Percentiles rank a stretch among this genome's conserved stretches.
These are phyloP conservation scores for Cyclotella sp. DNA, from an alignment of 108 stramenopile species.

Conservation along the genomic window DNA sequence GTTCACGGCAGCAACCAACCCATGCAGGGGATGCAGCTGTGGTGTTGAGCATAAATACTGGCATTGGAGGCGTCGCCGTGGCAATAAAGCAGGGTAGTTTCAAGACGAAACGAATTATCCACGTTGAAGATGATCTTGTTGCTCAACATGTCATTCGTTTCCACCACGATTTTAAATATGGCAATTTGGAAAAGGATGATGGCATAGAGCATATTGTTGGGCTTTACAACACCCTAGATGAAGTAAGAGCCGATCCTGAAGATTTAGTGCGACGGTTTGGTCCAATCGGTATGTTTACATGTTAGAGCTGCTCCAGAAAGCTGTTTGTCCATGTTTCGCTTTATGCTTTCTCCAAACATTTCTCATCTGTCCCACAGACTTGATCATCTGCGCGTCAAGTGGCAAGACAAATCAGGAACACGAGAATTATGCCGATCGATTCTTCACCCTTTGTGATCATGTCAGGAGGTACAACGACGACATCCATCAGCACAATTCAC, in stretches of 20 bases:
- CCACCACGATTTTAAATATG: conserved; percentile 49
- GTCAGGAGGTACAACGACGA: conserved; percentile 11
- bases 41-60: conserved; percentile 43
- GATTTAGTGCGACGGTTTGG: conserved; percentile 24
- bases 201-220: conserved; percentile 52
- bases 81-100: conserved; percentile 29
- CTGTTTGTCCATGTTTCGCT: neutral
- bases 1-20: neutral
- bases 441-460: conserved; percentile 22
- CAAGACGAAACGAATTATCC: conserved; percentile 40
- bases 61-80: conserved; percentile 28
- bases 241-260: conserved; percentile 12
- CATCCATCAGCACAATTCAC: conserved; percentile 10
- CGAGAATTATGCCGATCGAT: neutral
- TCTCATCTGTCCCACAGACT: conserved; percentile 4
- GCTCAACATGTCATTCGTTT: conserved; percentile 52
- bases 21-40: conserved; percentile 11
- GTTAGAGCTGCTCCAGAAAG: neutral
- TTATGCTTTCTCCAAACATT: neutral
- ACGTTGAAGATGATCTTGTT: conserved; percentile 62
- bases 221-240: conserved; percentile 31
- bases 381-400: conserved; percentile 29
- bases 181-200: conserved; percentile 22
- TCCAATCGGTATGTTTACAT: conserved; percentile 31
- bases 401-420: conserved; percentile 14